Base-by-base conservation (phyloP, 495 filamentous ascomycete species). In the Lasiosphaeriaceae sp. region DNA sequence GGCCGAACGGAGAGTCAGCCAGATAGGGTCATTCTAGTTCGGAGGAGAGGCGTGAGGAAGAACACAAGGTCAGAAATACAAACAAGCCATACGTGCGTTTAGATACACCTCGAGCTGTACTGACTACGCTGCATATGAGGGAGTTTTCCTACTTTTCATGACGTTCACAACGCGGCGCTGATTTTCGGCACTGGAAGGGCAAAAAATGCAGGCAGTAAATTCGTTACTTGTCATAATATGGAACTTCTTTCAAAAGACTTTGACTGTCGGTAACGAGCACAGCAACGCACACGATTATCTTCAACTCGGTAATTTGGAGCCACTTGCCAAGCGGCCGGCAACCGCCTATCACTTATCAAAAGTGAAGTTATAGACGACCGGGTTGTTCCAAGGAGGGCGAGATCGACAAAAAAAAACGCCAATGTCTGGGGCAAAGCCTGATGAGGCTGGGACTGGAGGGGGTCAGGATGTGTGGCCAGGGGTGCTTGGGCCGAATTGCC, bases 251-350 rank as follows among this genome's bases (percentile, higher is more conserved):
- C 39, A 43, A 4, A n/a, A n/a, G n/a, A 14, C 39, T 11, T 17
- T 4, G 7, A 12, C 1, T 22, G 8, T 34, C 21, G 47, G 55
- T 43, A 29, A 26, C 34, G 26, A 50, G 24, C 34, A 56, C 35
- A 52, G 34, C 20, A 24, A 14, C 14, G 47, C 21, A 26, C 34
- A 22, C 22, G 26, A 50, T 19, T 43, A 58, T 61, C 55, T 58
- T 31, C 41, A 29, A 20, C 21, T 66, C 66, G 66, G 66, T 68
- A 66, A 68, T 68, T 68, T 68, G 61, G 47, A 14, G 23, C 17
- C 20, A 31, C 12, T 29, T 54, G 65, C 63, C 61, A 68, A 68
- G 66, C 56, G 56, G 66, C 66, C 66, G 66, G 55, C 23, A 46
- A 37, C 50, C 47, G 61, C 23, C 24, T 45, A 60, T 57, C 55